Conservation (phyloP, 192 early-diverging fungal genomes). For the Podila horticola region DNA sequence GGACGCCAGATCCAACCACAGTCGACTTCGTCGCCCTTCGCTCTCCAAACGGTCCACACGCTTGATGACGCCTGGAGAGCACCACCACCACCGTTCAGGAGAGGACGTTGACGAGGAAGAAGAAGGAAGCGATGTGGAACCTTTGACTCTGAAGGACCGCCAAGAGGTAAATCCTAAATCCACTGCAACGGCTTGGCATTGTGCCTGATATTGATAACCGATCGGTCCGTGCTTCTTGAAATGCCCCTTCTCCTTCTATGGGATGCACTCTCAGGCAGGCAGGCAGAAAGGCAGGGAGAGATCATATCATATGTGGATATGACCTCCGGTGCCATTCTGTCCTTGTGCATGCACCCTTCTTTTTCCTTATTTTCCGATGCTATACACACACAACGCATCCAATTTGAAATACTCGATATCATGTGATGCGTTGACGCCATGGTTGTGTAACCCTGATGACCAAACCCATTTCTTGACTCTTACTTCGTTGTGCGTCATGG, state of each 20-base stretch:
- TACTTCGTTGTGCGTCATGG: background rate
- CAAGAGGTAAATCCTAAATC: slow-evolving; percentile 35
- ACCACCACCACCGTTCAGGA: slow-evolving; percentile 11
- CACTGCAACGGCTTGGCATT: background rate
- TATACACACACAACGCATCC: too few species aligned
- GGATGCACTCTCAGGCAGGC: background rate
- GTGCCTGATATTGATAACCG: too few species aligned
- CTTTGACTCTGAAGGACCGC: slow-evolving; percentile 42
- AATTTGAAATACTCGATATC: background rate
- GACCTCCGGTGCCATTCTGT: background rate
- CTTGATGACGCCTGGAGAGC: slow-evolving; percentile 3
- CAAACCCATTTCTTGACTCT: background rate
- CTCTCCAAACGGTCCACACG: slow-evolving; percentile 10
- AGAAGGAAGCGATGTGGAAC: slow-evolving; percentile 28
- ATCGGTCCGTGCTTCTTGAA: too few species aligned
- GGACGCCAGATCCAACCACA: slow-evolving; percentile 16
- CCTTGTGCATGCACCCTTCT: background rate
- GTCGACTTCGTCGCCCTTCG: slow-evolving; percentile 3
- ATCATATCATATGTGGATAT: background rate
- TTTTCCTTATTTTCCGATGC: background rate
- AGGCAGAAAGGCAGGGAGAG: background rate
- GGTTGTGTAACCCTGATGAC: slow-evolving; percentile 4
- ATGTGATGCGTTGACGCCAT: background rate
- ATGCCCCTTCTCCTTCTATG: background rate
- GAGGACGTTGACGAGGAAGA: slow-evolving; percentile 13